Evolutionary conservation across 2,329 filamentous ascomycete species (phyloP), one percentile per base, ranked within the genome.

Genomic region (Neofusicoccum cordaticola): DNA sequence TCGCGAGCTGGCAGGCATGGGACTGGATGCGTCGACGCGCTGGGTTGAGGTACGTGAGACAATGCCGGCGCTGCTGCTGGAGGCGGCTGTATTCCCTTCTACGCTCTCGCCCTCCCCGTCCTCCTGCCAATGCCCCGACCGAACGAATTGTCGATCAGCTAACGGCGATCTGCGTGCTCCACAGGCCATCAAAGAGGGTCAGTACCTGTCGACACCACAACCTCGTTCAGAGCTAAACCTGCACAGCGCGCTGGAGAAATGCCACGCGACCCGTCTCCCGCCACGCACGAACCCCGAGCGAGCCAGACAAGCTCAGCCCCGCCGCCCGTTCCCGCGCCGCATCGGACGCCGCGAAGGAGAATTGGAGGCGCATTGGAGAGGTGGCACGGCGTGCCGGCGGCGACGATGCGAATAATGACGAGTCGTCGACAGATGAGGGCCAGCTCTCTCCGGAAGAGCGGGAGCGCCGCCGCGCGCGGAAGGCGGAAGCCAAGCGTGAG

Each of bases 291-390:
- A 67, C 75, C 44, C 71, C 62, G 45, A 66, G 52, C 63, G 35
- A 37, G 7, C 48, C 68, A 61, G 47, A 71, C 41, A 57, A 67
- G 44, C 22, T 72, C 12, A 48, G 41, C 37, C 63, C 65, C 64
- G 22, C 69, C 70, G 1, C 71, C 71, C 41, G 62, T 6, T 44
- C 62, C 5, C 73, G 72, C 52, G 72, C 71, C 8, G 70, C 68
- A 19, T 74, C 75, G 9, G 73, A 76, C 12, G 74, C 77, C 37
- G 90, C 90, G 13, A 83, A 85, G 45, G 81, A 85, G 64, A 90
- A 92, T 65, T 97, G 93, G 93, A 88, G 87, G 70, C 90, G 90
- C 68, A 87, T 85, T 0, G 87, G 88, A 17, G 82, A 85, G 17
- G 88, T 95, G 47, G 90, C 90, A 2, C 84, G 87, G 57, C 84